Conservation (phyloP, 208 protist genomes). For the Borovskyia barvae region DNA sequence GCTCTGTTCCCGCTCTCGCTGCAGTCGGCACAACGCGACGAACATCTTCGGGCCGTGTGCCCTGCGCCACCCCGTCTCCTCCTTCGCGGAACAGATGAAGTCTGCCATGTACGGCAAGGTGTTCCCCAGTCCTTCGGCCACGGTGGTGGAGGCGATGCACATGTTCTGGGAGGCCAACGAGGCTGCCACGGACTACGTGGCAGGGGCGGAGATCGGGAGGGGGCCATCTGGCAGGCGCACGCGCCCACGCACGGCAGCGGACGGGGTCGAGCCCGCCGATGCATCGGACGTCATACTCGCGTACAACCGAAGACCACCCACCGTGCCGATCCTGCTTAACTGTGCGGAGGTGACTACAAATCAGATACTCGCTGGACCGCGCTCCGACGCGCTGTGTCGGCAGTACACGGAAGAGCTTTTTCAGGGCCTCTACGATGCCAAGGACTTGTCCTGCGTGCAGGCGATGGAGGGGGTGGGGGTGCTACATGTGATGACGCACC, state of each 20-base stretch:
- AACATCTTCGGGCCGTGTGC: slow-evolving; percentile 42
- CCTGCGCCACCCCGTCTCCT: slow-evolving; percentile 30
- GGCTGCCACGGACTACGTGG: slow-evolving; percentile 30
- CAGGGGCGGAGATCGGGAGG: not conserved
- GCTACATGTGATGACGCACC: slow-evolving; percentile 38
- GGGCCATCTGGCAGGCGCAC: not conserved
- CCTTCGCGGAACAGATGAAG: slow-evolving; percentile 37
- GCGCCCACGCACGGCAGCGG: not conserved
- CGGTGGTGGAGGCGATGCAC: slow-evolving; percentile 30
- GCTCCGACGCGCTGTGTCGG: slow-evolving; percentile 44
- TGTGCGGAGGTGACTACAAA: slow-evolving; percentile 49
- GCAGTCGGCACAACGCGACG: slow-evolving; percentile 39
- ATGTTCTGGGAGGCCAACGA: slow-evolving; percentile 49
- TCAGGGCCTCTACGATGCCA: slow-evolving; percentile 11
- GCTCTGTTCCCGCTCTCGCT: slow-evolving; percentile 47
- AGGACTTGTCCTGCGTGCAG: slow-evolving; percentile 50
- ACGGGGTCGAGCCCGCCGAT: not conserved
- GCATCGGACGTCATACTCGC: slow-evolving; percentile 7
- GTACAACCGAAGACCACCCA: slow-evolving; percentile 32
- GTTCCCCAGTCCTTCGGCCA: slow-evolving; percentile 32
- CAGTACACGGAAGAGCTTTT: slow-evolving; percentile 47
- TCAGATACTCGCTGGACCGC: slow-evolving; percentile 47
- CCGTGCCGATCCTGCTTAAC: slow-evolving; percentile 34
- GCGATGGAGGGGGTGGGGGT: slow-evolving; percentile 58
- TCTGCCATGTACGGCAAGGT: slow-evolving; percentile 34